Evolutionary conservation across 2,329 filamentous ascomycete genomes (phyloP), one percentile per base, ranked within the genome.

Genomic region (Sclerotinia minor): DNA sequence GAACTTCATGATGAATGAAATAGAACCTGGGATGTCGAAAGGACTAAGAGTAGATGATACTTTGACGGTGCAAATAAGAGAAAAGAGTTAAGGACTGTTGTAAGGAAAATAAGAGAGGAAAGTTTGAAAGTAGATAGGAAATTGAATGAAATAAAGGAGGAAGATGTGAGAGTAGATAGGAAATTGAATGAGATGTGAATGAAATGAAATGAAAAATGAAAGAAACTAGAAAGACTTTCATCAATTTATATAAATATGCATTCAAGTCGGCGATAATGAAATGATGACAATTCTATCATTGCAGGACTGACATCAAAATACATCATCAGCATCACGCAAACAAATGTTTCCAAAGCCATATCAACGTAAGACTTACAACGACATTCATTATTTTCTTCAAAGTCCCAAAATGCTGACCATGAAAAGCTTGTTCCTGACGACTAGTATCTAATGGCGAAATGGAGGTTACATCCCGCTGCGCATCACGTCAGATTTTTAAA

Each of bases 1-100:
- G 71, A 74, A 65, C 67, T 73, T 72, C 72, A 73, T 74, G 58
- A 61, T 71, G 68, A 70, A 61, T 24, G 24, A 54, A 29, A n/a
- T n/a, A 26, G 2, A 32, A 60, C 21, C 2, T 35, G 2, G 11
- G 11, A 15, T 47, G 24, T 53, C 19, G 35, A 44, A 45, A 47
- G 5, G 21, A 21, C 13, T 58, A 26, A 21, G 45, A 47, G 13
- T 7, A n/a, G 21, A 35, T 24, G n/a, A 7, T n/a, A 24, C n/a
- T 55, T 21, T 26, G 29, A 53, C 35, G 24, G 44, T 35, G 21
- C 2, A 57, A 19, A 13, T 7, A 50, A 61, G 47, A 52, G 41
- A 50, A 17, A 45, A 45, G 13, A 61, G 45, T 35, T 54, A 61
- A 53, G 3, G 55, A 61, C 26, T 45, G 45, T 61, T 17, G 8